Evolutionary conservation across 495 filamentous ascomycete genomes (phyloP).

Genomic region (Aspergillus cavernicola): DNA sequence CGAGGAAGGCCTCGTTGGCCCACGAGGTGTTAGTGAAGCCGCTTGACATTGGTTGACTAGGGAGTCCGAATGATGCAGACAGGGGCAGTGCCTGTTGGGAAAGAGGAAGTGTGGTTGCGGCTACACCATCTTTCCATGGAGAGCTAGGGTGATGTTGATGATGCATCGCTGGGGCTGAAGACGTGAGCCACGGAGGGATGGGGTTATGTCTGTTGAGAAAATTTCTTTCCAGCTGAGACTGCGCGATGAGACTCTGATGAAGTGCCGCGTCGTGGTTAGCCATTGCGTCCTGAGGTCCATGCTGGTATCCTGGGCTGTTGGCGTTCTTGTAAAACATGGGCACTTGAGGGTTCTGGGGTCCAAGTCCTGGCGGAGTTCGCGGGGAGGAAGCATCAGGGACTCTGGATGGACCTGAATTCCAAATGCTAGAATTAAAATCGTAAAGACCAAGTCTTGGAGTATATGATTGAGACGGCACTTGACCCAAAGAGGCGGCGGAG

Average conservation of each 20-base stretch:
- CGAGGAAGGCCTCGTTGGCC: slow-evolving; percentile 44
- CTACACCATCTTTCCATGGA: slow-evolving; percentile 25
- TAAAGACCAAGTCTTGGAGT: slow-evolving; percentile 33
- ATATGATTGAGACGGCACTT: slow-evolving; percentile 32
- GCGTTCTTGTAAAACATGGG: slow-evolving; percentile 16
- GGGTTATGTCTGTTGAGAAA: slow-evolving; percentile 19
- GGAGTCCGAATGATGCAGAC: slow-evolving; percentile 19
- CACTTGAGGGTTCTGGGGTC: slow-evolving; percentile 23
- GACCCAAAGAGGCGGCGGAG: slow-evolving; percentile 22
- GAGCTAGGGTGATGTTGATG: slow-evolving; percentile 17
- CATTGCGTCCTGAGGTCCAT: neutral
- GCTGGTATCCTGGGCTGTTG: slow-evolving; percentile 23
- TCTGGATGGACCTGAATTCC: slow-evolving; percentile 38
- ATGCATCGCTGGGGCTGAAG: slow-evolving; percentile 20
- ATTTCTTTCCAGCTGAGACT: slow-evolving; percentile 24
- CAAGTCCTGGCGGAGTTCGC: slow-evolving; percentile 32
- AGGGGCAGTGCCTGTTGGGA: slow-evolving; percentile 13
- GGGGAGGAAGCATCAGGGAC: slow-evolving; percentile 30
- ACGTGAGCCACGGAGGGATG: slow-evolving; percentile 26
- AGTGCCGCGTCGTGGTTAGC: slow-evolving; percentile 27
- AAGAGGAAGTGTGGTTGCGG: neutral
- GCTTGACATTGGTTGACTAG: slow-evolving; percentile 32
- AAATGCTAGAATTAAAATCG: slow-evolving; percentile 45
- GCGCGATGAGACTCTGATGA: slow-evolving; percentile 27
- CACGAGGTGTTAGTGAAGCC: slow-evolving; percentile 30